Evolutionary conservation across 2,329 filamentous ascomycete genomes (phyloP), one percentile per base, ranked within the genome.

Genomic region (Trichoderma atroviride): DNA sequence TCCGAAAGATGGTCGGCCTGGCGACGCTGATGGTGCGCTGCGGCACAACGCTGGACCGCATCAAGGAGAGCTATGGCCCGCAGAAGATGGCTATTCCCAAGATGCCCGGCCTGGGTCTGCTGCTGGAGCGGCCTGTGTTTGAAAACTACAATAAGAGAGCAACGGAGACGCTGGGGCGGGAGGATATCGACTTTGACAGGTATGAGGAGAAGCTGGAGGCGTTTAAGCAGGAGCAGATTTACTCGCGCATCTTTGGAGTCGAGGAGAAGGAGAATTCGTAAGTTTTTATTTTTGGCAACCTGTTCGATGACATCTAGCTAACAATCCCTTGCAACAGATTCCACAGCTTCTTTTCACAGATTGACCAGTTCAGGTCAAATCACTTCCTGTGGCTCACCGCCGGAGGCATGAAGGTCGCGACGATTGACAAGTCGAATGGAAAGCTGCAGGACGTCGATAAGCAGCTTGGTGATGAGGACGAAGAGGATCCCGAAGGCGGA

Each of bases 1-100:
- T 99, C 80, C 91, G 96, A 76, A 99, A 98, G 82, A 98, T 99
- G 96, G 93, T 99, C 19, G 93, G 92, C 69, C 94, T 99, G 91
- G 93, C 89, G 10, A 89, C 93, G 40, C 85, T 99, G 70, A 84
- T 95, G 6, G 91, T 96, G 7, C 90, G 96, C 47, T 96, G 92
- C 78, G 96, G 93, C 62, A 90, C 90, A n/a, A 85, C 92, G 4
- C 84, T 89, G 4, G 82, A 87, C 13, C 88, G 92, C 33, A 92
- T 99, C 74, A 79, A 82, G 0, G 87, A 96, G 71, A 92, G 89
- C 70, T 97, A 97, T 79, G 88, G 87, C 1, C 78, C 85, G 6
- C 86, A 88, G 24, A 89, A 91, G 69, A 92, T 97, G 75, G 91
- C 91, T 59, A 97, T 99, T 68, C 96, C 96, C 68, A 98, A 98